phyloP scores from a whole-genome alignment of 371 early-diverging fungal genomes.

The Syncephalastrum monosporum region DNA sequence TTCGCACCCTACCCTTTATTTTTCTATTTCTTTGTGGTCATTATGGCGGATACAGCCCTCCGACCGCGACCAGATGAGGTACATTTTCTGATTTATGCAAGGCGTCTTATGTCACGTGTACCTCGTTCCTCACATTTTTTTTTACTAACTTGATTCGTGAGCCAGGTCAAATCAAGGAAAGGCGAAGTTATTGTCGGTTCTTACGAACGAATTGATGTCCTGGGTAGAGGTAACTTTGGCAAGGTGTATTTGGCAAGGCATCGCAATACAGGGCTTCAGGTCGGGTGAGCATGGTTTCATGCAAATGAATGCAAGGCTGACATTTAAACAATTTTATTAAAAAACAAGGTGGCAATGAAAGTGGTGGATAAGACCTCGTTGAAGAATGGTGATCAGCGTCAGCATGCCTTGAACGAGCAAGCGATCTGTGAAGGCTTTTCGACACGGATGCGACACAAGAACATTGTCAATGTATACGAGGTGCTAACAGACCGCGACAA shows the following conservation, averaged over 20 bases:
- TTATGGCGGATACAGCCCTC: neutral
- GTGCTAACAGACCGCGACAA: slow-evolving; percentile 82
- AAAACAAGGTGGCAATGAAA: slow-evolving; percentile 59
- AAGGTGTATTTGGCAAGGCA: slow-evolving; percentile 79
- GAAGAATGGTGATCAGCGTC: slow-evolving; percentile 52
- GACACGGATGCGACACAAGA: slow-evolving; percentile 74
- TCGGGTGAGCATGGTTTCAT: slow-evolving; percentile 19
- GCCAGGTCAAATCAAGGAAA: slow-evolving; percentile 13
- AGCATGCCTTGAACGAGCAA: slow-evolving; percentile 60
- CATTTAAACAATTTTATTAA: neutral
- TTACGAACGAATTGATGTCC: slow-evolving; percentile 46
- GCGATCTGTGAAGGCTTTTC: slow-evolving; percentile 61
- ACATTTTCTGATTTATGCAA: neutral
- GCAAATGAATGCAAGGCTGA: neutral
- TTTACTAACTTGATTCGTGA: no score
- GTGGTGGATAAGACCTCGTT: slow-evolving; percentile 56
- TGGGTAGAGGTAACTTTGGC: slow-evolving; percentile 86
- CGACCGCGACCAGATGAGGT: slow-evolving; percentile 7
- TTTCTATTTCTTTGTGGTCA: no score
- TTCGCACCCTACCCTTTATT: no score
- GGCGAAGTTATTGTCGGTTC: slow-evolving; percentile 14
- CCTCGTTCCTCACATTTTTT: no score
- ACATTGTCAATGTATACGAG: slow-evolving; percentile 86
- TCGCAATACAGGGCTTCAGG: slow-evolving; percentile 58
- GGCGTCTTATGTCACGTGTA: neutral